These are phyloP conservation scores for Collybiopsis confluens DNA, from an alignment of 768 basidiomycete species.

Conservation along the genomic window DNA sequence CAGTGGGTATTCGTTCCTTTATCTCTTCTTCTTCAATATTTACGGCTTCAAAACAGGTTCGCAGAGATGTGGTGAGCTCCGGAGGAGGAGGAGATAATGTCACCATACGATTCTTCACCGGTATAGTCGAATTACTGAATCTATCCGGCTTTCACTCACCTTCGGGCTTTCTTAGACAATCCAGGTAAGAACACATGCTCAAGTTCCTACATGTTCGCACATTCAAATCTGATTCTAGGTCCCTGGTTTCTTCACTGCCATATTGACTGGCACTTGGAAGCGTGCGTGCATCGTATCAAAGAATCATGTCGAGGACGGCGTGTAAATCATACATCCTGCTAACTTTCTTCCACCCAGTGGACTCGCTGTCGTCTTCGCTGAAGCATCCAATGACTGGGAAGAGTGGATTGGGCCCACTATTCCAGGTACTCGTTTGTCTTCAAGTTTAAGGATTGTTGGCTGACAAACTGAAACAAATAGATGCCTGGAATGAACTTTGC, in stretches of 20 bases:
- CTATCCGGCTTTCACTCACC: no score
- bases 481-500: slow-evolving; percentile 6
- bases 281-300: background rate
- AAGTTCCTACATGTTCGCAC: no score
- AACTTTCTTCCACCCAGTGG: slow-evolving; percentile 4
- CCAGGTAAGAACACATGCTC: no score
- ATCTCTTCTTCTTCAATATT: no score
- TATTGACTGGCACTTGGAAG: slow-evolving; percentile 29
- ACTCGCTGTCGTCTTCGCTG: slow-evolving; percentile 14
- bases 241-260: slow-evolving; percentile 17
- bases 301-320: background rate
- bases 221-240: slow-evolving; percentile 13
- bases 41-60: slow-evolving; percentile 15
- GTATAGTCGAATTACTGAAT: no score
- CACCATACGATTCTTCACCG: slow-evolving; percentile 13
- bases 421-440: slow-evolving; percentile 1
- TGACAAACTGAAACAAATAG: no score
- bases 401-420: slow-evolving; percentile 1
- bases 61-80: slow-evolving; percentile 19
- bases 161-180: no score
- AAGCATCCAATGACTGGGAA: slow-evolving; percentile 9
- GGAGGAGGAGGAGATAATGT: slow-evolving; percentile 24
- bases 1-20: no score
- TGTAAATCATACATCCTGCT: background rate
- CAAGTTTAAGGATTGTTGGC: no score